A percentile compares a stretch with the other conserved stretches of the same genome.
Conservation (phyloP, 257 asterid genomes). For the Anisodus tanguticus region DNA sequence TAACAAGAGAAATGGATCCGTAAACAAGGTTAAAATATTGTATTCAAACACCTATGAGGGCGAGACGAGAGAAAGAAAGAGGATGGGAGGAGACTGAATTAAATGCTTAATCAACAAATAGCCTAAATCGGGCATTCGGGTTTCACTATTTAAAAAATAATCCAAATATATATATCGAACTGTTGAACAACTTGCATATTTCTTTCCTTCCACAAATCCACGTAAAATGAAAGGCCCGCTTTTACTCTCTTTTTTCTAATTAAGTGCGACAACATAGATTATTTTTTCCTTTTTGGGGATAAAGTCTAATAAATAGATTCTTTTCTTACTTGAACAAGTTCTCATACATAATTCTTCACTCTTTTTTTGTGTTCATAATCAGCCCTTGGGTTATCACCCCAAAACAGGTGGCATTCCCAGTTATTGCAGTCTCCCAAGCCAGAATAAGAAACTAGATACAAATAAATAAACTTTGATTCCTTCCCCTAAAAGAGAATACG, state of each 20-base stretch:
- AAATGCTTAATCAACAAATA: constrained; percentile 20
- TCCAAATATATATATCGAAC: background rate
- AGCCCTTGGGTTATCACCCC: background rate
- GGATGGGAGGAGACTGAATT: background rate
- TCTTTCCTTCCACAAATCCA: constrained; percentile 16
- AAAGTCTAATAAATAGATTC: background rate
- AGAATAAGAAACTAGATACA: constrained; percentile 13
- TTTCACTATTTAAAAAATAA: background rate
- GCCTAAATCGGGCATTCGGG: background rate
- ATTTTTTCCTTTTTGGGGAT: background rate
- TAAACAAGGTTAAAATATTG: background rate
- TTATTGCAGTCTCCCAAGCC: background rate
- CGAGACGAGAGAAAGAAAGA: background rate
- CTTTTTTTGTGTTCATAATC: background rate
- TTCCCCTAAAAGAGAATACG: background rate
- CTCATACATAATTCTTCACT: constrained; percentile 2
- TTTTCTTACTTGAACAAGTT: background rate
- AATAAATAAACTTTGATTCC: background rate
- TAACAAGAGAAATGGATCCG: constrained; percentile 1
- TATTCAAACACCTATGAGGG: background rate
- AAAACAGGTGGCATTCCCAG: background rate
- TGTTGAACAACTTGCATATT: background rate
- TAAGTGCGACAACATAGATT: background rate
- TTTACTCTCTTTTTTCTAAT: background rate
- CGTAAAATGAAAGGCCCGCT: background rate